Evolutionary conservation across 257 asterid genomes (phyloP), one percentile per base, ranked within the genome.

Genomic region (Gynochthodes officinalis): DNA sequence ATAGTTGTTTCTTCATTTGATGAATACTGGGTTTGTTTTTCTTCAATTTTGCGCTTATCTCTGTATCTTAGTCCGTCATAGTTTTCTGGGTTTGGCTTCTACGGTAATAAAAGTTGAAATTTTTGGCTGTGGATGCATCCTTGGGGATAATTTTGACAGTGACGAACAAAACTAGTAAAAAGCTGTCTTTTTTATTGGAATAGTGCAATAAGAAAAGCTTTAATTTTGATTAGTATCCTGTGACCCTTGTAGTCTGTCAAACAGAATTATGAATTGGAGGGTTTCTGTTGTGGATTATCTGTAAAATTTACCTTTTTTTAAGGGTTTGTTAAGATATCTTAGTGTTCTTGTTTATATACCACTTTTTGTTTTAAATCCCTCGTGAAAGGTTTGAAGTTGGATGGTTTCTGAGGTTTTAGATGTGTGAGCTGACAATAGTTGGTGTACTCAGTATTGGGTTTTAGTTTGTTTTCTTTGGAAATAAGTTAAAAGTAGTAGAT

Each of bases 351-450:
- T 33, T 18, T 14, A 4, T 30, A 10, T 65, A 18, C 70, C 55
- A n/a, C 40, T 21, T 28, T 14, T 37, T 35, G 28, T 21, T 35
- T 37, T 30, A 62, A 35, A 12, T 35, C 46, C 48, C 46, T 33
- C n/a, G 28, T 33, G 14, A 61, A 61, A 61, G 30, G 28, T 58
- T n/a, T 57, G 40, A 32, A 30, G 18, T 59, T 59, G 39, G 44
- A 46, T 61, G 49, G 70, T 58, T 10, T 61, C 35, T 32, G 54
- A 59, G 69, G 75, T 16, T 44, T 72, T 46, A 11, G 37, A n/a
- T 61, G 8, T 19, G 5, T 49, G 64, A 63, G 76, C 54, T 54
- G 14, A 23, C 19, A 39, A 2, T 8, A 25, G 9, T 14, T 10
- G 18, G 30, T 39, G 8, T 39, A 2, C 11, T n/a, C 13, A 2